Percentiles rank a stretch among this genome's conserved stretches.
phyloP scores from a whole-genome alignment of 2,329 filamentous ascomycete species.

The Talaromyces verruculosus region DNA sequence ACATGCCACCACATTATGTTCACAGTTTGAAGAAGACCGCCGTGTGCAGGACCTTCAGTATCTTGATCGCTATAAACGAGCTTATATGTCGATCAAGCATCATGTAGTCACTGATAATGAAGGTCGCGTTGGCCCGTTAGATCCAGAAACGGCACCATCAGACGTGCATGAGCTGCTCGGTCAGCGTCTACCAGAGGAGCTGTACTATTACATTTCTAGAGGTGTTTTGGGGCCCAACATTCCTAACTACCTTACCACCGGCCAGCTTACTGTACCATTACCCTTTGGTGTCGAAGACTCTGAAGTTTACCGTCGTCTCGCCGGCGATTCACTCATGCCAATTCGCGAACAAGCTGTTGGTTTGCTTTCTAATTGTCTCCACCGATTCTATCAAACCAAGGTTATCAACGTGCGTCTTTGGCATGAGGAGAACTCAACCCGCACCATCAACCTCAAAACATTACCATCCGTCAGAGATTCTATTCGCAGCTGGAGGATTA shows the following conservation, averaged over 20 bases:
- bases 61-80: conserved; percentile 81
- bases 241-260: conserved; percentile 77
- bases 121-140: conserved; percentile 75
- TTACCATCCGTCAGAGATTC: conserved; percentile 55
- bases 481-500: conserved; percentile 71
- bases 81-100: conserved; percentile 80
- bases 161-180: conserved; percentile 90
- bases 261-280: conserved; percentile 74
- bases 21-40: conserved; percentile 76
- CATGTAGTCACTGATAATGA: conserved; percentile 75
- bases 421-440: conserved; percentile 71
- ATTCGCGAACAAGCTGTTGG: conserved; percentile 74
- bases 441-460: conserved; percentile 63
- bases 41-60: conserved; percentile 71
- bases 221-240: conserved; percentile 78
- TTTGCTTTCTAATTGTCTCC: conserved; percentile 74
- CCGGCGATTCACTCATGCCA: conserved; percentile 71
- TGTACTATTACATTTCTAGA: conserved; percentile 84
- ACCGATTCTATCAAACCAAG: conserved; percentile 80
- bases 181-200: conserved; percentile 82
- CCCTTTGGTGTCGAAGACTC: conserved; percentile 81
- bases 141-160: conserved; percentile 69
- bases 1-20: conserved; percentile 72
- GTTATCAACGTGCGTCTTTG: conserved; percentile 76
- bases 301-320: conserved; percentile 75